Base-by-base conservation (phyloP, 257 asterid species). In the Fraxinus americana region DNA sequence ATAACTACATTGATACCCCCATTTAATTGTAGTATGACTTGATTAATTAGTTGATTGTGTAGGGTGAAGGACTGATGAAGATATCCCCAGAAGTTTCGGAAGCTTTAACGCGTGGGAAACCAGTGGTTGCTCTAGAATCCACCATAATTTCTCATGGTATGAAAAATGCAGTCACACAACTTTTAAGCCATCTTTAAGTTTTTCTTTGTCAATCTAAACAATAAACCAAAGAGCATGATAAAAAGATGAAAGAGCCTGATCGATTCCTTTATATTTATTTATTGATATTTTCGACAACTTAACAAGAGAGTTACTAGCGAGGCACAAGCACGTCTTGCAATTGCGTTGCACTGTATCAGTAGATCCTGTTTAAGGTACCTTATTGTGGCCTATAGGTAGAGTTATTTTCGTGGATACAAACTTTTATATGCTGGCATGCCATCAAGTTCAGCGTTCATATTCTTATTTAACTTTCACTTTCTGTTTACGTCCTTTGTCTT, bases 51-150 rank as follows among this genome's bases (percentile, higher is more conserved):
- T 65, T 70, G 66, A 75, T 45, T 74, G 61, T 72, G 2, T 78
- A 86, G 92, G 87, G 85, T 84, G 82, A 77, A 48, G 79, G 48
- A 68, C 35, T 76, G 19, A 66, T 93, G 48, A 95, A 92, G 91
- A 75, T 90, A 75, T 90, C 96, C 11, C 74, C 76, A 7, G 88
- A 89, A 92, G 98, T 95, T 85, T 82, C 92, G n/a, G 93, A 88
- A 81, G 99, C 98, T 76, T 83, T 95, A 80, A 86, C 90, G n/a
- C 63, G 59, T 67, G 92, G 97, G 36, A 85, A 77, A 76, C 86
- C 97, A 3, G 94, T 95, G 76, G 99, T 95, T 84, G 99, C 99
- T 80, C 97, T 95, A 70, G 99, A 95, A 83, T 95, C 99, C 69
- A 93, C 99, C 36, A 90, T 95, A 30, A 95, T 95, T 74, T 87